Evolutionary conservation across 805 yeast species (phyloP), one percentile per base, ranked within the genome.

Genomic region (Metschnikowia proteae): DNA sequence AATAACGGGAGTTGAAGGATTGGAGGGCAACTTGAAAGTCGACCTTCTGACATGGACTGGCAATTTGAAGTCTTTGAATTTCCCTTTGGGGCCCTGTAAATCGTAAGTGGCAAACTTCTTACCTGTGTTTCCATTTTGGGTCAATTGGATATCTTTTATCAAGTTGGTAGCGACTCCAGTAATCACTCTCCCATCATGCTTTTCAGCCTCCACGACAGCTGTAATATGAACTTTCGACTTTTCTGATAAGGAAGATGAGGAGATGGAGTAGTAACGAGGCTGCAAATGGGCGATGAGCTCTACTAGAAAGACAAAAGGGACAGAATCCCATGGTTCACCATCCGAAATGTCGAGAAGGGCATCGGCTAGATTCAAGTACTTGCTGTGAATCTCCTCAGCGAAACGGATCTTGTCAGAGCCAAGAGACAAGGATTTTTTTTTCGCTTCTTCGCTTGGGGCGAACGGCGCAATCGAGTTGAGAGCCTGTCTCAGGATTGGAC

Each of bases 11-110:
- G 84, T 81, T 3, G 79, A 68, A 30, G 95, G 85, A 63, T 88
- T 88, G 6, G 90, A 76, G 22, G 99, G 99, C 55, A 94, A 76
- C 74, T 90, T 91, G 76, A 92, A 94, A 49, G 92, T 86, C 5
- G 98, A 91, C 69, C 94, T 89, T 70, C 98, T 88, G 41, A 94
- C 86, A 65, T 91, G 97, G 37, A 94, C 84, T 4, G 97, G 97
- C 46, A 90, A 74, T 61, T 84, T 86, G 63, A 54, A 79, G n/a
- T 71, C 68, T 25, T 60, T 49, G 53, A 73, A 82, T 54, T 66
- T 70, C 38, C 67, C 65, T 66, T 96, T 83, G 55, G 99, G 99
- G 17, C 99, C 98, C n/a, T 71, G 65, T 53, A 91, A 74, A 62
- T 86, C 82, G 66, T 86, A 94, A 26, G 78, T 73, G 38, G 80